phyloP scores from a whole-genome alignment of 2,329 filamentous ascomycete genomes.

The Emmonsiellopsis sp. region DNA sequence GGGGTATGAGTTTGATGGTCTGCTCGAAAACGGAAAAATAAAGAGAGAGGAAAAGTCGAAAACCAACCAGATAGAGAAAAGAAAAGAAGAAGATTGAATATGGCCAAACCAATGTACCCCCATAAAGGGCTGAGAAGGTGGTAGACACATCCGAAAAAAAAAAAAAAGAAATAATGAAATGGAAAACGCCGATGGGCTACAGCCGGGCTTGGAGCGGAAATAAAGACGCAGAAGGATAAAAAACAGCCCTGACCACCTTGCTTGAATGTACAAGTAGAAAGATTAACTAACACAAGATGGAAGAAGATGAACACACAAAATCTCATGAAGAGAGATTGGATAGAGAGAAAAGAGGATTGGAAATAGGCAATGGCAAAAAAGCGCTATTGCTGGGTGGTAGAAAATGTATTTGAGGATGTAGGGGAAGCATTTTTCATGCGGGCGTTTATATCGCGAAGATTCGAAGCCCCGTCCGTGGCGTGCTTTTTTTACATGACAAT shows the following conservation, averaged over 20 bases:
- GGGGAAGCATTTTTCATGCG: neutral
- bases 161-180: neutral
- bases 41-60: slow-evolving; percentile 10
- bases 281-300: slow-evolving; percentile 3
- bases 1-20: neutral
- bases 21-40: slow-evolving; percentile 7
- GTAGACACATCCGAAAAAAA: neutral
- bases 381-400: neutral
- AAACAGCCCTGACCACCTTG: neutral
- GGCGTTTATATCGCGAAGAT: neutral
- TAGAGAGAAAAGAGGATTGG: slow-evolving; percentile 6
- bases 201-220: neutral
- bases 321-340: slow-evolving; percentile 6
- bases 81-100: slow-evolving; percentile 1
- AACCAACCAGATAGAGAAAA: slow-evolving; percentile 5
- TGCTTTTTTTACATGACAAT: slow-evolving; percentile 55
- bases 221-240: neutral
- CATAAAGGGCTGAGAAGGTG: neutral
- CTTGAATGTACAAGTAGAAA: slow-evolving; percentile 2
- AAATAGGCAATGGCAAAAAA: neutral
- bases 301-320: slow-evolving; percentile 5
- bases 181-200: slow-evolving; percentile 5
- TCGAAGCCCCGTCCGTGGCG: neutral
- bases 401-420: no score
- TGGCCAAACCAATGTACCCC: neutral